Evolutionary conservation across 192 early-diverging fungal genomes (phyloP).

Genomic region (Diversispora eburnea): DNA sequence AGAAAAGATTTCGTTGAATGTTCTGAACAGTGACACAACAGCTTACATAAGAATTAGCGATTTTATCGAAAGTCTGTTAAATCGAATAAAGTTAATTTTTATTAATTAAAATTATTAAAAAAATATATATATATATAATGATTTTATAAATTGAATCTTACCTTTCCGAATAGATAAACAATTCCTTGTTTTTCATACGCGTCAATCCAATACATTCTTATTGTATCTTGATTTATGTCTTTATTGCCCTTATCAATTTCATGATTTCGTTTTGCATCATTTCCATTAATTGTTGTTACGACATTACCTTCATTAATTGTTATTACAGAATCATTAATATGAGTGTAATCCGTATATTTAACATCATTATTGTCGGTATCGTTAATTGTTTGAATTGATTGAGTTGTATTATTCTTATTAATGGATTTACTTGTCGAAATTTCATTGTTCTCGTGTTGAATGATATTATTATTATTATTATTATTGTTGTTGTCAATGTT

Average conservation of each 20-base stretch:
- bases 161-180: conserved; percentile 93
- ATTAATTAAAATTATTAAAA: conserved; percentile 16
- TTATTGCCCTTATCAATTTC: conserved; percentile 21
- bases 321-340: no score
- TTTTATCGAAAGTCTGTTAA: conserved; percentile 51
- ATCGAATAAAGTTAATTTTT: background rate
- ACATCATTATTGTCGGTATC: no score
- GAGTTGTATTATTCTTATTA: no score
- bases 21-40: conserved; percentile 79
- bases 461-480: no score
- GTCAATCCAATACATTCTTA: conserved; percentile 87
- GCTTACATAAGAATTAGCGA: conserved; percentile 59
- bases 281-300: conserved; percentile 5
- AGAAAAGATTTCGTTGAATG: conserved; percentile 81
- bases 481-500: no score
- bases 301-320: no score
- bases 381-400: no score
- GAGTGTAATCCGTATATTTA: no score
- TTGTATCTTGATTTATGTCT: conserved; percentile 19
- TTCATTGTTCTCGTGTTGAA: no score
- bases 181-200: conserved; percentile 76
- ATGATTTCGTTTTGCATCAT: conserved; percentile 11
- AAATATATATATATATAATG: background rate
- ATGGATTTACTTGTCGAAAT: no score
- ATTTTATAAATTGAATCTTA: no score